Evolutionary conservation across 2,329 filamentous ascomycete species (phyloP).

Genomic region (Exophiala bonariae): DNA sequence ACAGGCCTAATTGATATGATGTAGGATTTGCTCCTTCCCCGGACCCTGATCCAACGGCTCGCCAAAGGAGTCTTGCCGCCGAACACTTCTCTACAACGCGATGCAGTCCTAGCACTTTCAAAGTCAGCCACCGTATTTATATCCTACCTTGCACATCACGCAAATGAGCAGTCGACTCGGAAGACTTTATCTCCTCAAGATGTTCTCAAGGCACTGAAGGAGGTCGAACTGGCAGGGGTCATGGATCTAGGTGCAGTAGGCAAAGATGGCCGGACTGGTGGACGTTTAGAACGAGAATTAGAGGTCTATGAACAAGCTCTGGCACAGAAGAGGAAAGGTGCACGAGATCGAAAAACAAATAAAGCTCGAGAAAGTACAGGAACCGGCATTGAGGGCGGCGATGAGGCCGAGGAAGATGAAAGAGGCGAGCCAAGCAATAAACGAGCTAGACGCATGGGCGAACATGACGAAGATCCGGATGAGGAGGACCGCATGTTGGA

Average conservation of each 20-base stretch:
- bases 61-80: conserved; percentile 64
- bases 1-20: no score
- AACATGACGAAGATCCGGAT: conserved; percentile 9
- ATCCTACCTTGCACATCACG: conserved; percentile 55
- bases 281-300: conserved; percentile 60
- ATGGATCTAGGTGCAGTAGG: conserved; percentile 22
- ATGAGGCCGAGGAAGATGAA: conserved; percentile 54
- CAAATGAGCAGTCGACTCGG: conserved; percentile 62
- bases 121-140: conserved; percentile 69
- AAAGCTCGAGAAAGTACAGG: conserved; percentile 48
- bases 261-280: conserved; percentile 49
- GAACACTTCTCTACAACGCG: conserved; percentile 66
- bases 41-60: conserved; percentile 61
- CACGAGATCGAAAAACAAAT: conserved; percentile 37
- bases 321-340: conserved; percentile 36
- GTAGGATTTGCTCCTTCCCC: conserved; percentile 64
- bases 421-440: conserved; percentile 21
- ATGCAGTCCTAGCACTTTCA: conserved; percentile 63
- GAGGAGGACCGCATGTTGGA: conserved; percentile 27
- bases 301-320: conserved; percentile 44
- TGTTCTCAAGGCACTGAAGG: conserved; percentile 60
- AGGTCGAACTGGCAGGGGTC: conserved; percentile 54
- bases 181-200: conserved; percentile 63
- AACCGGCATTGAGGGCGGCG: conserved; percentile 45
- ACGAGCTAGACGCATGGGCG: conserved; percentile 21